phyloP scores from a whole-genome alignment of 805 yeast species.

The Yamadazyma insecticola region DNA sequence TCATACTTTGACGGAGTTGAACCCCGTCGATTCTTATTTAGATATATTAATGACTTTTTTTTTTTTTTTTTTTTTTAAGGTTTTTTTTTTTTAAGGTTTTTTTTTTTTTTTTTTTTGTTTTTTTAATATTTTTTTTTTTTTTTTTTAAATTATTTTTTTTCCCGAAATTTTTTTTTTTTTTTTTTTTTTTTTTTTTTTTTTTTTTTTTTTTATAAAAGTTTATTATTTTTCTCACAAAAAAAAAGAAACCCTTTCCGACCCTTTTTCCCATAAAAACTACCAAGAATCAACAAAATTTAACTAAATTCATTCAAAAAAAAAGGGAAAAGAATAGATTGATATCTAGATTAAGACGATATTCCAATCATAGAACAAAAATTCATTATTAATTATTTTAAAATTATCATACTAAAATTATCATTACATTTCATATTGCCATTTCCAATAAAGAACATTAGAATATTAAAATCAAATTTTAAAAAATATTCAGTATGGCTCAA shows the following conservation, averaged over 20 bases:
- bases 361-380: background rate
- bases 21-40: too few relatives aligned
- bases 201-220: slow-evolving; percentile 2
- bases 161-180: slow-evolving; percentile 1
- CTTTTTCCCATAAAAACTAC: background rate
- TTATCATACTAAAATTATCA: background rate
- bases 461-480: background rate
- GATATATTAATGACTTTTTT: too few relatives aligned
- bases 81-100: slow-evolving; percentile 1
- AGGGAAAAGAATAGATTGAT: too few relatives aligned
- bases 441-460: too few relatives aligned
- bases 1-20: background rate
- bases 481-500: slow-evolving; percentile 7
- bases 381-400: background rate
- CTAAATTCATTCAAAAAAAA: too few relatives aligned
- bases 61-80: too few relatives aligned
- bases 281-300: background rate
- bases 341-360: too few relatives aligned
- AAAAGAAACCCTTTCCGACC: background rate
- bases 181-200: slow-evolving; percentile 1
- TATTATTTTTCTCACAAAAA: slow-evolving; percentile 1
- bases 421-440: background rate
- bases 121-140: slow-evolving; percentile 1
- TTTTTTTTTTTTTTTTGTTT: slow-evolving; percentile 1
- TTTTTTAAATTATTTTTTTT: slow-evolving; percentile 2